Evolutionary conservation across 805 yeast genomes (phyloP).

Genomic region (Spathaspora hagerdaliae): DNA sequence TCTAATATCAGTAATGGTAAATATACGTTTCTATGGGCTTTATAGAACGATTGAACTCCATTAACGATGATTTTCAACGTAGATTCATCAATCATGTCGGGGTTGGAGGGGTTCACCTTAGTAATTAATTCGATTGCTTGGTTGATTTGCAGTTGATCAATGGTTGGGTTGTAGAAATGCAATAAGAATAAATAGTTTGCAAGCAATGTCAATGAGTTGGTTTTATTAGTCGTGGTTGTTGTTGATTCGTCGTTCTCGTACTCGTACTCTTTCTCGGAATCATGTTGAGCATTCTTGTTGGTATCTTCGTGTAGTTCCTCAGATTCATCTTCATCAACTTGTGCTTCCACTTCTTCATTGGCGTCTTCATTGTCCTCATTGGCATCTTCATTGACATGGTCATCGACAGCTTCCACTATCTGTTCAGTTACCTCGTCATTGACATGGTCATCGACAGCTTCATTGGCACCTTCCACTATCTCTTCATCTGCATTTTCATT

Average conservation of each 20-base stretch:
- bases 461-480: too few relatives aligned
- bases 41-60: conserved; percentile 24
- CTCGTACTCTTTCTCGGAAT: too few relatives aligned
- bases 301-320: too few relatives aligned
- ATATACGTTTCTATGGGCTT: conserved; percentile 20
- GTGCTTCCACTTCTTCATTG: too few relatives aligned
- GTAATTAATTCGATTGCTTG: neutral
- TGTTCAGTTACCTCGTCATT: too few relatives aligned
- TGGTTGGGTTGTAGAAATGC: neutral
- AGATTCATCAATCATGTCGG: conserved; percentile 4
- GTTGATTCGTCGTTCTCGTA: too few relatives aligned
- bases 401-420: too few relatives aligned
- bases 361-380: too few relatives aligned
- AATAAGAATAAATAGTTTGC: conserved; percentile 5
- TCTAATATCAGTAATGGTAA: conserved; percentile 18
- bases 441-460: too few relatives aligned
- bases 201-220: neutral
- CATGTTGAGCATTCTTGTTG: too few relatives aligned
- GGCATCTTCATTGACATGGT: too few relatives aligned
- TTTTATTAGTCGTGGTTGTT: neutral
- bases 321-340: too few relatives aligned
- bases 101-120: neutral
- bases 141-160: neutral
- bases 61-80: conserved; percentile 6
- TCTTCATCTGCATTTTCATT: neutral